Conservation (phyloP, 2,329 filamentous ascomycete genomes). For the Colletotrichum tabaci region DNA sequence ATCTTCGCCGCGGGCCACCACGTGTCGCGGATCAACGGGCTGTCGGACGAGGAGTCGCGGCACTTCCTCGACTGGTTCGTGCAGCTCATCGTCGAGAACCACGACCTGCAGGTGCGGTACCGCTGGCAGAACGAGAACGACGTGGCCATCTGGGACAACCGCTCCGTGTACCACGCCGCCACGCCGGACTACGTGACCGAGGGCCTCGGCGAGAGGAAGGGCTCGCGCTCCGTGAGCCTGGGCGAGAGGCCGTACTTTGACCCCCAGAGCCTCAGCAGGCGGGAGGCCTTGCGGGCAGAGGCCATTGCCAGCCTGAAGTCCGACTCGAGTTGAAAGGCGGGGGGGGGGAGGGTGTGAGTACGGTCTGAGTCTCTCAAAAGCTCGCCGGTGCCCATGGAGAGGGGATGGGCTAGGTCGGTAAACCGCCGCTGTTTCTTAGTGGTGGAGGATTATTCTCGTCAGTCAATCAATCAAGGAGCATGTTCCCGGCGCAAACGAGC, state of each 20-base stretch:
- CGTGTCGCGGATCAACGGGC: slow-evolving; percentile 65
- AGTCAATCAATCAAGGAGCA: no score
- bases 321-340: slow-evolving; percentile 3
- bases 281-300: slow-evolving; percentile 40
- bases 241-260: slow-evolving; percentile 70
- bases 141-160: slow-evolving; percentile 71
- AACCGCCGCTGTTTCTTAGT: no score
- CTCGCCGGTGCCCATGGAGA: background rate
- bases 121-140: slow-evolving; percentile 63
- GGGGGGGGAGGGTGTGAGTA: background rate
- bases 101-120: slow-evolving; percentile 68
- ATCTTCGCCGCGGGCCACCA: slow-evolving; percentile 68
- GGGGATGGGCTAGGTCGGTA: no score
- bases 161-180: slow-evolving; percentile 69
- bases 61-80: slow-evolving; percentile 67
- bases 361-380: background rate
- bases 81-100: slow-evolving; percentile 66
- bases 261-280: slow-evolving; percentile 54
- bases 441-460: no score
- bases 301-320: slow-evolving; percentile 11
- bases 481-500: no score
- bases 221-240: slow-evolving; percentile 65
- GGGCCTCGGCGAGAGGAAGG: slow-evolving; percentile 62
- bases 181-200: slow-evolving; percentile 65
- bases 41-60: slow-evolving; percentile 63